phyloP scores from a whole-genome alignment of 768 basidiomycete genomes.

The Boletus reticuloceps region DNA sequence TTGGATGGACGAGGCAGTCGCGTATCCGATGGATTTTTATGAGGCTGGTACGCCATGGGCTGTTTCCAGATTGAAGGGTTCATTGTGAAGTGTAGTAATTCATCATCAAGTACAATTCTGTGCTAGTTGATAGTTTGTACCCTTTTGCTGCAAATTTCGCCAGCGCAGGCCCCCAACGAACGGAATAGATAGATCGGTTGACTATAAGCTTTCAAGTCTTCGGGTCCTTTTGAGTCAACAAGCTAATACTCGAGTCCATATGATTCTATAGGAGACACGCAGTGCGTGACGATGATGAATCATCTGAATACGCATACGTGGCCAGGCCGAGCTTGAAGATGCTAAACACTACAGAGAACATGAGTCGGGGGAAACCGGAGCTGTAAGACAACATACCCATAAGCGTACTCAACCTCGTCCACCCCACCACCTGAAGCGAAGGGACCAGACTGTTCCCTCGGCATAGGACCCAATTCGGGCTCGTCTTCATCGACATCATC shows the following conservation, averaged over 20 bases:
- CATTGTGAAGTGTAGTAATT: conserved; percentile 30
- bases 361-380: conserved; percentile 8
- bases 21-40: conserved; percentile 98
- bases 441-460: conserved; percentile 67
- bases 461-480: conserved; percentile 70
- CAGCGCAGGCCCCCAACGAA: neutral
- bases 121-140: neutral
- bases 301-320: no score
- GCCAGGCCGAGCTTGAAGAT: neutral
- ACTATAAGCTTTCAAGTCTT: no score
- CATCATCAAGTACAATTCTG: neutral
- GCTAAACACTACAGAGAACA: conserved; percentile 20
- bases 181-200: no score
- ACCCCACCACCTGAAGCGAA: conserved; percentile 81
- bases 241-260: neutral
- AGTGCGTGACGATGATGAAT: no score
- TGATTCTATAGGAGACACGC: neutral
- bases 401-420: conserved; percentile 88
- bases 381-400: conserved; percentile 54
- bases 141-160: neutral
- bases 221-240: neutral
- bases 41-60: conserved; percentile 79
- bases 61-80: conserved; percentile 54
- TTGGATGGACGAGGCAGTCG: conserved; percentile 54
- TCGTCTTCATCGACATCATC: conserved; percentile 62